Conservation (phyloP, 768 basidiomycete species). For the Dendrothele bispora region DNA sequence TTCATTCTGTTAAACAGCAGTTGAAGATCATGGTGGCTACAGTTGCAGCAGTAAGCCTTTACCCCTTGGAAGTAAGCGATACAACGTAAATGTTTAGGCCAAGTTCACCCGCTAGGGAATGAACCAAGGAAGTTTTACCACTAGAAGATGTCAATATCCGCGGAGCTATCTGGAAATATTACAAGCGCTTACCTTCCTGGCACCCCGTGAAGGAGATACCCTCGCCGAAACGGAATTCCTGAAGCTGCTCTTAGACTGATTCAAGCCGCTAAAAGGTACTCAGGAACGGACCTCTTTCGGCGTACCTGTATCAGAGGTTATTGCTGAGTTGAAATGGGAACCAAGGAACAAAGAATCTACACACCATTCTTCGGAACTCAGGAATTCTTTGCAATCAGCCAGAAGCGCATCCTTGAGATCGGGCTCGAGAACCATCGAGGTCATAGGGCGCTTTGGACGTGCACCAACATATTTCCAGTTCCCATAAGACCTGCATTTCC, state of each 20-base stretch:
- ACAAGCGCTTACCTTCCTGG: conserved; percentile 75
- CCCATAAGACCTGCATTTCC: conserved; percentile 52
- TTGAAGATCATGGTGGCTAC: conserved; percentile 11
- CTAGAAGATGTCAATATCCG: too few relatives aligned
- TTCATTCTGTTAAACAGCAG: conserved; percentile 63
- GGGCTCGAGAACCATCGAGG: conserved; percentile 84
- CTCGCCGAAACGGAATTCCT: conserved; percentile 88
- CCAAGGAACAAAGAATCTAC: conserved; percentile 27
- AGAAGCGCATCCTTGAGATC: conserved; percentile 90
- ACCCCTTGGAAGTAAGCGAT: conserved; percentile 85
- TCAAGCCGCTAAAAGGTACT: conserved; percentile 16
- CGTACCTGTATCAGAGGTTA: conserved; percentile 59
- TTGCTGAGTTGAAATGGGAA: conserved; percentile 21
- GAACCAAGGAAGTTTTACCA: conserved; percentile 86
- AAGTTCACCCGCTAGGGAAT: conserved; percentile 81
- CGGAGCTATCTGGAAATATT: too few relatives aligned
- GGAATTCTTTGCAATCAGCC: conserved; percentile 81
- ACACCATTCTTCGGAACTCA: conserved; percentile 81
- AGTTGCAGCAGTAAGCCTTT: conserved; percentile 20
- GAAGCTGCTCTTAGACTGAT: conserved; percentile 9
- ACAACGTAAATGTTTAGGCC: conserved; percentile 90
- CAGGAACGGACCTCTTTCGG: conserved; percentile 72
- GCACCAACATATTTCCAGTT: conserved; percentile 90
- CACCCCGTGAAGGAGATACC: conserved; percentile 82
- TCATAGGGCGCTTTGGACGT: conserved; percentile 85